Conservation (phyloP, 2,329 filamentous ascomycete genomes). For the Teratosphaeria nubilosa region DNA sequence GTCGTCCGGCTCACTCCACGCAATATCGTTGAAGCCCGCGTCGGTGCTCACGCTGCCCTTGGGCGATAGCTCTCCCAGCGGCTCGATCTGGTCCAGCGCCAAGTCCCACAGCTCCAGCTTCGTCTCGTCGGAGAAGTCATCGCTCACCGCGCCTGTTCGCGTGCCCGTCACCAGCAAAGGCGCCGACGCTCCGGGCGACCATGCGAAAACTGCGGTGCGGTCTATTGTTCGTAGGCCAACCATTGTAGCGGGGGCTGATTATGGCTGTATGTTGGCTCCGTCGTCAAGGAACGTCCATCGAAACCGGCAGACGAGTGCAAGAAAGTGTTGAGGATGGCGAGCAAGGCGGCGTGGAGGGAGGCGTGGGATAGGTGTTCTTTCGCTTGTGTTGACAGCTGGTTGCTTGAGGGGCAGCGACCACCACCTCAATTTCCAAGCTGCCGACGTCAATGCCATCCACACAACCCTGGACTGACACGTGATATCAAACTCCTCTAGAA, state of each 20-base stretch:
- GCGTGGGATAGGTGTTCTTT: neutral
- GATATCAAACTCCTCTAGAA: constrained; percentile 1
- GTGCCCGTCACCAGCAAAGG: constrained; percentile 89
- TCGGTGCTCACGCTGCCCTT: constrained; percentile 76
- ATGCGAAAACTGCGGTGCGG: constrained; percentile 92
- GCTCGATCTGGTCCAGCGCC: constrained; percentile 63
- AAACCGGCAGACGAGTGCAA: neutral
- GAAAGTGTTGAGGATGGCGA: neutral
- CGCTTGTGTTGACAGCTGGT: neutral
- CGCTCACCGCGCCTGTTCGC: constrained; percentile 86
- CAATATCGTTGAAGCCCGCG: constrained; percentile 93
- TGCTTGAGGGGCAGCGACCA: neutral
- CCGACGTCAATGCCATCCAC: neutral
- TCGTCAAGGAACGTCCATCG: neutral
- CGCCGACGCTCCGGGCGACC: constrained; percentile 71
- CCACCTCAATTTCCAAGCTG: neutral
- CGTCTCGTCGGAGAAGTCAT: constrained; percentile 95
- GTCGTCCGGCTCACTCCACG: constrained; percentile 76
- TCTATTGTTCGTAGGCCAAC: constrained; percentile 94
- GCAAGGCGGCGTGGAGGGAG: neutral
- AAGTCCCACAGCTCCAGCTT: constrained; percentile 96
- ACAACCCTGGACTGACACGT: constrained; percentile 1
- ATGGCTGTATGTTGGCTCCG: neutral
- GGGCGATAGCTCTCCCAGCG: constrained; percentile 75
- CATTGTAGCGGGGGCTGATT: constrained; percentile 47